These are phyloP conservation scores for Naganishia randhawae DNA, from an alignment of 768 basidiomycete genomes.

Conservation along the genomic window DNA sequence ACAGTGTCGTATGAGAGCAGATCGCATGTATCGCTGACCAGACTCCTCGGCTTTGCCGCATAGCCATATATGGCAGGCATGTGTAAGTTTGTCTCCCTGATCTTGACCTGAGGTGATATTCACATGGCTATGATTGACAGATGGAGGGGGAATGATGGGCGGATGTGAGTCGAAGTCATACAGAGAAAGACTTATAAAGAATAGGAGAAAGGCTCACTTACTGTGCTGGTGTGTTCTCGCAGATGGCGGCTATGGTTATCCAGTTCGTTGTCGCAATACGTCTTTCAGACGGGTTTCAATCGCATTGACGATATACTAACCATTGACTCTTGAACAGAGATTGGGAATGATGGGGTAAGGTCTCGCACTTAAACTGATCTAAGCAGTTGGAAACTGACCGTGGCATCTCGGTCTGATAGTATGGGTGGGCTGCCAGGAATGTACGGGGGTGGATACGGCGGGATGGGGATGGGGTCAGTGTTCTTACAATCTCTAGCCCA, in stretches of 20 bases:
- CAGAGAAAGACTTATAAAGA: not conserved
- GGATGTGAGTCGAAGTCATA: constrained; percentile 1
- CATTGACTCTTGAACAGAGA: not conserved
- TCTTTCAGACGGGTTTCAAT: not conserved
- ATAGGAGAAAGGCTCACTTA: not conserved
- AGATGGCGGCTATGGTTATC: constrained; percentile 20
- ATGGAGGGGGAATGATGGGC: constrained; percentile 17
- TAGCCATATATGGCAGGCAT: constrained; percentile 6
- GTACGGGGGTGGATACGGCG: not conserved
- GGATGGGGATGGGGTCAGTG: not conserved
- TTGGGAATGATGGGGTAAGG: constrained; percentile 17
- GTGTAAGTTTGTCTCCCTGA: not conserved
- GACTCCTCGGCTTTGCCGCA: not conserved
- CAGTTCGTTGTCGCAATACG: not conserved
- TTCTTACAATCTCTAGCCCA: not conserved
- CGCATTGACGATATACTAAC: not conserved
- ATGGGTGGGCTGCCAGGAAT: not conserved
- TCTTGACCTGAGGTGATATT: not conserved
- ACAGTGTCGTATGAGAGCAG: not conserved
- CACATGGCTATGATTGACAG: not conserved
- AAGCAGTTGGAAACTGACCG: not conserved
- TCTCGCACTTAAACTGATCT: not conserved
- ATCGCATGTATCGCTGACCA: not conserved
- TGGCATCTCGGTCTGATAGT: not conserved
- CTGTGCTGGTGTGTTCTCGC: not conserved